phyloP scores from a whole-genome alignment of 2,329 filamentous ascomycete species.

The Seiridium cupressi region DNA sequence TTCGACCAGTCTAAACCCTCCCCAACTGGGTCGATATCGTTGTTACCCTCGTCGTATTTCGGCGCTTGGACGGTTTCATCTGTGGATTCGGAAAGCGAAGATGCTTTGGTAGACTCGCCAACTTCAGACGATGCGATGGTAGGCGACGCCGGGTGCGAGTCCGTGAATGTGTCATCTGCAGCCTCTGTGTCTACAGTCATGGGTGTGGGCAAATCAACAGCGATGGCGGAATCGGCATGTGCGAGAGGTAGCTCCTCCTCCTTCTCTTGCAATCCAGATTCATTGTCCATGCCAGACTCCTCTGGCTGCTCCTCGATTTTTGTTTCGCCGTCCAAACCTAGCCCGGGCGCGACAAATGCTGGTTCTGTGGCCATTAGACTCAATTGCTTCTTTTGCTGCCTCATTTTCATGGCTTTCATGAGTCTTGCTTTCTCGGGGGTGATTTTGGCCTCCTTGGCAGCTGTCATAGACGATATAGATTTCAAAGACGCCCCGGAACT shows the following conservation, averaged over 20 bases:
- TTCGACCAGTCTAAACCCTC: neutral
- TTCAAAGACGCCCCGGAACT: conserved; percentile 45
- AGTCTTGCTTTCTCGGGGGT: conserved; percentile 87
- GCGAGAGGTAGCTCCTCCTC: conserved; percentile 32
- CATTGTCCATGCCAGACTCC: conserved; percentile 11
- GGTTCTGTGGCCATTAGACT: conserved; percentile 25
- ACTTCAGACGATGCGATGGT: conserved; percentile 48
- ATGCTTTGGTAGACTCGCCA: conserved; percentile 61
- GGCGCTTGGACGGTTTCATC: conserved; percentile 52
- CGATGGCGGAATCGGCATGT: conserved; percentile 55
- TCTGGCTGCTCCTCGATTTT: conserved; percentile 19
- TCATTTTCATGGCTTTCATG: conserved; percentile 89
- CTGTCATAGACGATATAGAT: conserved; percentile 39
- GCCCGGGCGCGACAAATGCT: conserved; percentile 21
- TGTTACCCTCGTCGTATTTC: conserved; percentile 20
- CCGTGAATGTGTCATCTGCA: conserved; percentile 44
- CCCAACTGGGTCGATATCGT: neutral
- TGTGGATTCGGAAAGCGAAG: conserved; percentile 62
- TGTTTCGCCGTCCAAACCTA: conserved; percentile 19
- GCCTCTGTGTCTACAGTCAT: conserved; percentile 37
- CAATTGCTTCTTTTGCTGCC: conserved; percentile 71
- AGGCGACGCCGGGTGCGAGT: conserved; percentile 59
- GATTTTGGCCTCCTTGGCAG: conserved; percentile 50
- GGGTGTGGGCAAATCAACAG: conserved; percentile 44
- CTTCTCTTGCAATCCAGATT: neutral